Conservation (phyloP, 163 green algal genomes). For the Scenedesmus sp. region DNA sequence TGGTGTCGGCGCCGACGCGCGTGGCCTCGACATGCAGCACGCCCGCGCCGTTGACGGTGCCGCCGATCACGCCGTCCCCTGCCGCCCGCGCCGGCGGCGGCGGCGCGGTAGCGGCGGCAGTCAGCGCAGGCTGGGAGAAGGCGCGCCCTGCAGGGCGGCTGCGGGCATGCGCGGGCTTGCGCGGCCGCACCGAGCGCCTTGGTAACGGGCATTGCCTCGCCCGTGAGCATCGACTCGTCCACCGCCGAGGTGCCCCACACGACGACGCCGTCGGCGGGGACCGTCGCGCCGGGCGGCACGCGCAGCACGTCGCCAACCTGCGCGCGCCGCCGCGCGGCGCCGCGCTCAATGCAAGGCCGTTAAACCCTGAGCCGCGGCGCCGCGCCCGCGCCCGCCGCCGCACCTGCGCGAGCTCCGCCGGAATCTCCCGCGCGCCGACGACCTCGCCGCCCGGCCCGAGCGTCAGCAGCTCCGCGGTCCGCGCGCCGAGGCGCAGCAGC, state of each 20-base stretch:
- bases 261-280: conserved; percentile 29
- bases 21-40: conserved; percentile 53
- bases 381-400: not conserved
- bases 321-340: conserved; percentile 44
- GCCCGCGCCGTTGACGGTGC: conserved; percentile 25
- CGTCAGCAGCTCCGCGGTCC: conserved; percentile 29
- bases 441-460: conserved; percentile 42
- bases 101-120: not conserved
- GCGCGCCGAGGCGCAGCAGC: conserved; percentile 19
- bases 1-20: conserved; percentile 69
- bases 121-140: not conserved
- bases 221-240: conserved; percentile 96
- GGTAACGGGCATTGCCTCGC: conserved; percentile 63
- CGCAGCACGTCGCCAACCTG: conserved; percentile 38
- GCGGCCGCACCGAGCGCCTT: conserved; percentile 6
- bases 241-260: conserved; percentile 43
- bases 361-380: not conserved
- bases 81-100: too few species aligned
- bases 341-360: not conserved
- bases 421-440: not conserved
- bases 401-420: conserved; percentile 26
- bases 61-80: conserved; percentile 49
- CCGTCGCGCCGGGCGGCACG: conserved; percentile 17
- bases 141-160: too few species aligned
- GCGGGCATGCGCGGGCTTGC: not conserved